Conservation (phyloP, 129 eudicot genomes). For the Sambucus nigra region DNA sequence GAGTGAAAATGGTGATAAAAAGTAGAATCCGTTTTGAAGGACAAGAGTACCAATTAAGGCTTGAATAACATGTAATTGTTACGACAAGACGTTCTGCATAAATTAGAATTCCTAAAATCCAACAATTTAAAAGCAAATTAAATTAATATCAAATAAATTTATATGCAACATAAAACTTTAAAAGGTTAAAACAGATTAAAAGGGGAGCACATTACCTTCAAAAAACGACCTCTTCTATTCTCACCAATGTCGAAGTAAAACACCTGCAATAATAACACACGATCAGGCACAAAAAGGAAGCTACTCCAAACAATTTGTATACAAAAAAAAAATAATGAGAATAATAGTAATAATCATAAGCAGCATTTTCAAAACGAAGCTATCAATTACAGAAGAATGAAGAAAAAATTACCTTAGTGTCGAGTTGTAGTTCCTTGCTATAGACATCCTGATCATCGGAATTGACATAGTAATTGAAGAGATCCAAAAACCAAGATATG, state of each 20-base stretch:
- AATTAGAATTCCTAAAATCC: background rate
- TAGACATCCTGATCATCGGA: conserved; percentile 62
- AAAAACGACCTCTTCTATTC: conserved; percentile 88
- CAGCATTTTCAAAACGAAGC: conserved; percentile 8
- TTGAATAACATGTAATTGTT: background rate
- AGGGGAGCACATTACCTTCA: conserved; percentile 44
- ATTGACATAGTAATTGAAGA: conserved; percentile 88
- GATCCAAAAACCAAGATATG: conserved; percentile 90
- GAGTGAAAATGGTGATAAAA: too few species aligned
- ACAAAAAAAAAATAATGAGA: conserved; percentile 6
- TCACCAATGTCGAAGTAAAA: conserved; percentile 95
- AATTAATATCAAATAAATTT: too few species aligned
- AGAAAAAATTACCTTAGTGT: conserved; percentile 50
- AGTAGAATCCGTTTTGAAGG: too few species aligned
- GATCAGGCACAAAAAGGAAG: background rate
- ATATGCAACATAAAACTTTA: too few species aligned
- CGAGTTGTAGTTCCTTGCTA: conserved; percentile 98
- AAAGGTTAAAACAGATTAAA: background rate
- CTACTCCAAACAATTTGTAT: background rate
- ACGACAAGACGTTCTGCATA: background rate
- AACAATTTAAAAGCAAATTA: too few species aligned
- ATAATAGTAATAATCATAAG: too few species aligned
- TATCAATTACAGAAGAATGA: background rate
- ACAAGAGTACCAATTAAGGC: background rate
- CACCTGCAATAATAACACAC: conserved; percentile 47